Evolutionary conservation across 139 green algal species (phyloP), one percentile per base, ranked within the genome.

Genomic region (Coccomyxa sp.): DNA sequence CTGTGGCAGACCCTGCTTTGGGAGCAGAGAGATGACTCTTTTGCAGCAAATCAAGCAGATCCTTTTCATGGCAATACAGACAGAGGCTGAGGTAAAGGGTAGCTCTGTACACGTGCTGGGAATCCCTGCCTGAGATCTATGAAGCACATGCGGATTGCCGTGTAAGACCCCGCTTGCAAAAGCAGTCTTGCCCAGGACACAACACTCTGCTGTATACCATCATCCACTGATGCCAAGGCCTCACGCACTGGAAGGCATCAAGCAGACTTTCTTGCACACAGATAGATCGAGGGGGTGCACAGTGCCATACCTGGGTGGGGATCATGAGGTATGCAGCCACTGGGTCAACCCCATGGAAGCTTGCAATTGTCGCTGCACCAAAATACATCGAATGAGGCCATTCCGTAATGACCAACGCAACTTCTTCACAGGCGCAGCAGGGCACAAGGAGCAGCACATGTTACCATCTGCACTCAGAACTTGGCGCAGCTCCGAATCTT

Each of bases 251-350:
- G 1, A 36, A n/a, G 34, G 7, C 29, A 72, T 72, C 64, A 72
- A n/a, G n/a, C n/a, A n/a, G n/a, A n/a, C n/a, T n/a, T n/a, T n/a
- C n/a, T n/a, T n/a, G n/a, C n/a, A n/a, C n/a, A n/a, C n/a, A n/a
- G n/a, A n/a, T n/a, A n/a, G n/a, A n/a, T n/a, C n/a, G n/a, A n/a
- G n/a, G n/a, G n/a, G n/a, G n/a, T n/a, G n/a, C n/a, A 78, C 31
- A 8, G 29, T 34, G 12, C 34, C 27, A 38, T 40, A 79, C 76
- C 39, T 81, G 75, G 0, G 86, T 90, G 34, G 86, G 86, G 9
- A 79, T 79, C 29, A 87, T 82, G 54, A 90, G 80, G 33, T 69
- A 39, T 37, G 79, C 82, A 18, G 84, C 86, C 64, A 89, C 68
- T 2, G 82, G 84, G 27, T 38, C 80, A 35, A 86, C 77, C 33